phyloP scores from a whole-genome alignment of 2,329 filamentous ascomycete genomes.

The Stagonosporopsis rhizophila region DNA sequence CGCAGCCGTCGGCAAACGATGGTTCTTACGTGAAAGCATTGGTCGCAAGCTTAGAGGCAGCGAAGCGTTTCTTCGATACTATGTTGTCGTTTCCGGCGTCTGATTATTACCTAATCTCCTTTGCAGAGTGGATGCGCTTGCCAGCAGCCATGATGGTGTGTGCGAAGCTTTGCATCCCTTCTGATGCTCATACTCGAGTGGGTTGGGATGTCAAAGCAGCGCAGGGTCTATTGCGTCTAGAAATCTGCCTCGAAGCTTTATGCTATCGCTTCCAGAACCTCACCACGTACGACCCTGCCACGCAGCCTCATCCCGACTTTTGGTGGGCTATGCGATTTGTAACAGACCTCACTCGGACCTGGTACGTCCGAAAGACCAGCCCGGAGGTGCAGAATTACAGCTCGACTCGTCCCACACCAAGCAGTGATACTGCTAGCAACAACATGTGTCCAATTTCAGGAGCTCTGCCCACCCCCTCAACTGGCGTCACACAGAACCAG shows the following conservation, averaged over 20 bases:
- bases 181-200: constrained; percentile 25
- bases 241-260: constrained; percentile 43
- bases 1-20: constrained; percentile 3
- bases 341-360: constrained; percentile 37
- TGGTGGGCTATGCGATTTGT: constrained; percentile 43
- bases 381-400: not conserved
- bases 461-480: constrained; percentile 12
- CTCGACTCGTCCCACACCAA: constrained; percentile 1
- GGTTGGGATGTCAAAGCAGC: constrained; percentile 45
- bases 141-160: constrained; percentile 41
- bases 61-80: constrained; percentile 70
- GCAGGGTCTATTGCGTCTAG: constrained; percentile 40
- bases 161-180: constrained; percentile 40
- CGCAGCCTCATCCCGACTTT: constrained; percentile 39
- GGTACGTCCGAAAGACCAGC: constrained; percentile 41
- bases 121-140: constrained; percentile 44
- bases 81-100: constrained; percentile 75
- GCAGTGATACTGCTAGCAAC: constrained; percentile 1
- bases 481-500: not conserved
- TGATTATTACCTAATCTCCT: constrained; percentile 42
- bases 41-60: constrained; percentile 63
- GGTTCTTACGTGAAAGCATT: constrained; percentile 34
- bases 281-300: constrained; percentile 33
- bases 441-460: not conserved
- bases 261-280: constrained; percentile 44